Evolutionary conservation across 148 eudicot species (phyloP), one percentile per base, ranked within the genome.

Genomic region (Rheum nobile): DNA sequence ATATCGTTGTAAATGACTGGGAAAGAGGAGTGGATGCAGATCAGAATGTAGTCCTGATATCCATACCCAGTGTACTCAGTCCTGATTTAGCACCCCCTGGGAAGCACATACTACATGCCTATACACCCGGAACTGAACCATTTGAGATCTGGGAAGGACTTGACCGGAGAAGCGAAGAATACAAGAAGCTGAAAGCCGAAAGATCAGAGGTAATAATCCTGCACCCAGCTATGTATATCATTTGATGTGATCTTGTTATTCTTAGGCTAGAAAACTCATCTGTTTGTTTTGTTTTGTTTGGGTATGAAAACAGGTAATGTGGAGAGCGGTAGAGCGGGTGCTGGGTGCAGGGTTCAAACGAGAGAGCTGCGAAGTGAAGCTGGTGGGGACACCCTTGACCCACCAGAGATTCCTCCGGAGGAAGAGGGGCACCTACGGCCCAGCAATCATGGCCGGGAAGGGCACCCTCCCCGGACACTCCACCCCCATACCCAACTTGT

Each of bases 381-480:
- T 94, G 81, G 90, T 94, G 8, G 98, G 98, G 59, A 89, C 96
- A 37, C 98, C 98, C 63, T 76, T 94, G 79, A 94, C 98, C 47
- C 98, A 94, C 67, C 76, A 75, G 79, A 83, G 98, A 79, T 94
- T 89, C 78, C 86, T 94, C 4, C 54, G 98, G 72, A 81, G 98
- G 78, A 87, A 91, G 65, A 84, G 96, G 83, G 98, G 98, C 74
- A 94, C 97, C 21, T 94, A 94, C 46, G 97, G 98, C n/a, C 93
- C 97, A 22, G 98, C 97, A 48, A 89, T 91, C 79, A 38, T 85
- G 84, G 98, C 98, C 1, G 96, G 98, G 11, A 82, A 91, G 77
- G 87, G 61, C 75, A 77, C 88, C 14, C 89, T 94, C 78, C 98
- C 97, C 0, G 98, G 96, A 65, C 97, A 94, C 83, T 59, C 96